These are phyloP conservation scores for Patellaria atrata DNA, from an alignment of 495 filamentous ascomycete species.

Conservation along the genomic window DNA sequence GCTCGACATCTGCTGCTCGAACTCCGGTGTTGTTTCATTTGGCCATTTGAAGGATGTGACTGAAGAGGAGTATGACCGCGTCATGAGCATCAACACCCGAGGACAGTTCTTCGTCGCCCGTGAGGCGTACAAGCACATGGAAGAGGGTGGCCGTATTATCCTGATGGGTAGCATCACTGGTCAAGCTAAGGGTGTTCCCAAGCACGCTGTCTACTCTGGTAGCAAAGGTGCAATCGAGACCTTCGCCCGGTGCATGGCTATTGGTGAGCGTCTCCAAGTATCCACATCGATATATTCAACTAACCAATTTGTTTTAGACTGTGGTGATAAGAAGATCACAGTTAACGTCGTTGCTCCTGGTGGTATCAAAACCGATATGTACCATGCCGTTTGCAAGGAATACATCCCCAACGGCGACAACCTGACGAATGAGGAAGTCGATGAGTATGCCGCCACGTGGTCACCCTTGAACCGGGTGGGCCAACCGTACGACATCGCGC, in stretches of 20 bases:
- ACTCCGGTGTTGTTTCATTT: constrained; percentile 41
- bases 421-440: constrained; percentile 31
- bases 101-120: constrained; percentile 52
- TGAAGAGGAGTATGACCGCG: constrained; percentile 38
- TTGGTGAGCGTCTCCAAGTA: constrained; percentile 24
- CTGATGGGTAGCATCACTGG: constrained; percentile 52
- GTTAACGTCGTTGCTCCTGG: constrained; percentile 54
- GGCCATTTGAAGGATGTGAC: constrained; percentile 33
- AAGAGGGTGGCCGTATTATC: constrained; percentile 46
- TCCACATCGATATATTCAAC: background rate
- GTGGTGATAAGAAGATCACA: constrained; percentile 40
- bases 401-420: constrained; percentile 47
- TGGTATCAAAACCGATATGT: constrained; percentile 59
- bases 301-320: constrained; percentile 20
- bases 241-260: constrained; percentile 41
- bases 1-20: constrained; percentile 37
- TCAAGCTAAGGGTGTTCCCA: constrained; percentile 45
- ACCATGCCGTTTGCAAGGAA: constrained; percentile 47
- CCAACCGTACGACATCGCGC: constrained; percentile 48
- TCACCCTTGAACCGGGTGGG: constrained; percentile 47
- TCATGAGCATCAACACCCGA: constrained; percentile 44
- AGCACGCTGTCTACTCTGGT: constrained; percentile 48
- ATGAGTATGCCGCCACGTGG: constrained; percentile 39
- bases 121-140: constrained; percentile 48
- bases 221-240: constrained; percentile 45